phyloP scores from a whole-genome alignment of 345 rosid genomes.

The Anacardium occidentale region DNA sequence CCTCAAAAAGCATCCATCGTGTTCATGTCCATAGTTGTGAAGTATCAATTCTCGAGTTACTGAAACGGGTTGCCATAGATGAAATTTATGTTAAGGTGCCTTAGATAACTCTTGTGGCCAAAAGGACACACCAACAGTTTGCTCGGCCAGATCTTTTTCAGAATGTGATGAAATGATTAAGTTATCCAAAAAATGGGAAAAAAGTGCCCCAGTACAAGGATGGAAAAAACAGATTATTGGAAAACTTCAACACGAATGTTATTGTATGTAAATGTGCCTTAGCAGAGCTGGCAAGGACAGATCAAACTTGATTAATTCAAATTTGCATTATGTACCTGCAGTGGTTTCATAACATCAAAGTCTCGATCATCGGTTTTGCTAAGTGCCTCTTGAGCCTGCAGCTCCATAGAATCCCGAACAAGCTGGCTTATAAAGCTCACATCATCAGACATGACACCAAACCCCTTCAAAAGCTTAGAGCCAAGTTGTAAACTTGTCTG shows the following conservation, averaged over 20 bases:
- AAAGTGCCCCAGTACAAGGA: background rate
- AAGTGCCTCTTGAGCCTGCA: conserved; percentile 66
- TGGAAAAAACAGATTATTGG: background rate
- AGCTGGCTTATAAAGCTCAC: conserved; percentile 72
- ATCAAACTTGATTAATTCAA: background rate
- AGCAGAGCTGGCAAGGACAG: background rate
- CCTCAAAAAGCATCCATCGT: background rate
- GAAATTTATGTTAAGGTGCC: background rate
- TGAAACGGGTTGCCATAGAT: background rate
- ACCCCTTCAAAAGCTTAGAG: conserved; percentile 80
- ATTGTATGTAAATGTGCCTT: background rate
- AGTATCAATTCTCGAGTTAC: background rate
- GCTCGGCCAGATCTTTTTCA: too few species aligned
- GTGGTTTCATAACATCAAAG: conserved; percentile 43
- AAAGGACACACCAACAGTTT: too few species aligned
- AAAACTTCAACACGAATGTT: background rate
- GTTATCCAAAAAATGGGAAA: background rate
- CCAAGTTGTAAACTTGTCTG: conserved; percentile 97
- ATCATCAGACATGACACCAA: conserved; percentile 98
- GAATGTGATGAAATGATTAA: background rate
- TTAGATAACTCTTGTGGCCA: too few species aligned
- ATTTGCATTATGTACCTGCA: conserved; percentile 46
- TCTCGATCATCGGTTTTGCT: conserved; percentile 37
- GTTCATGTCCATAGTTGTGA: background rate
- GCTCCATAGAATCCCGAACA: conserved; percentile 81